These are phyloP conservation scores for Marasmius tenuissimus DNA, from an alignment of 1,284 basidiomycete genomes.

Conservation along the genomic window DNA sequence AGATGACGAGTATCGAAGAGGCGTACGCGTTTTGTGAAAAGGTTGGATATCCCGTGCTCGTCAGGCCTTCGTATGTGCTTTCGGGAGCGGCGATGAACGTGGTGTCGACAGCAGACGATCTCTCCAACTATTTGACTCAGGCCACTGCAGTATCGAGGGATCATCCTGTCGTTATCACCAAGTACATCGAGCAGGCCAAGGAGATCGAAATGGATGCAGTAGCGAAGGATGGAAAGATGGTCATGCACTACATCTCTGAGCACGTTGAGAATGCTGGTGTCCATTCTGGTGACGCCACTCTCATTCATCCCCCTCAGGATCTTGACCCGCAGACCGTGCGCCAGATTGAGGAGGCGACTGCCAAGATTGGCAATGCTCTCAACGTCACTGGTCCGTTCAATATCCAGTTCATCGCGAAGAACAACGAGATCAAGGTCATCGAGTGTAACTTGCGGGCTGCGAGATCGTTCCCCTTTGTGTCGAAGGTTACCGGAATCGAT, in stretches of 20 bases:
- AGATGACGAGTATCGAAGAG: slow-evolving; percentile 89
- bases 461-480: slow-evolving; percentile 98
- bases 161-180: slow-evolving; percentile 97
- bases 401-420: slow-evolving; percentile 99
- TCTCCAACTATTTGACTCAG: slow-evolving; percentile 90
- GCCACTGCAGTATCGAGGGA: slow-evolving; percentile 97
- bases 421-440: slow-evolving; percentile 99
- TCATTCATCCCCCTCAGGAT: slow-evolving; percentile 97
- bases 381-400: slow-evolving; percentile 99
- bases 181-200: slow-evolving; percentile 99
- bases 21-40: slow-evolving; percentile 87
- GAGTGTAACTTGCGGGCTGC: slow-evolving; percentile 99
- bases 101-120: slow-evolving; percentile 90
- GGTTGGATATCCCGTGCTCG: slow-evolving; percentile 94
- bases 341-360: slow-evolving; percentile 95
- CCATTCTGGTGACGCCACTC: slow-evolving; percentile 94
- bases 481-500: slow-evolving; percentile 96
- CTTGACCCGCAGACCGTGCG: slow-evolving; percentile 95
- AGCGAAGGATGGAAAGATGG: slow-evolving; percentile 94
- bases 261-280: slow-evolving; percentile 99
- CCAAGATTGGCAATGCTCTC: slow-evolving; percentile 96
- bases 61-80: slow-evolving; percentile 96
- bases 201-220: slow-evolving; percentile 99
- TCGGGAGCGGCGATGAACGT: slow-evolving; percentile 99
- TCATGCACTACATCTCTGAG: slow-evolving; percentile 99